Percentiles rank a stretch among this genome's conserved stretches.
These are phyloP conservation scores for Clonostachys solani DNA, from an alignment of 2,329 filamentous ascomycete species.

Conservation along the genomic window DNA sequence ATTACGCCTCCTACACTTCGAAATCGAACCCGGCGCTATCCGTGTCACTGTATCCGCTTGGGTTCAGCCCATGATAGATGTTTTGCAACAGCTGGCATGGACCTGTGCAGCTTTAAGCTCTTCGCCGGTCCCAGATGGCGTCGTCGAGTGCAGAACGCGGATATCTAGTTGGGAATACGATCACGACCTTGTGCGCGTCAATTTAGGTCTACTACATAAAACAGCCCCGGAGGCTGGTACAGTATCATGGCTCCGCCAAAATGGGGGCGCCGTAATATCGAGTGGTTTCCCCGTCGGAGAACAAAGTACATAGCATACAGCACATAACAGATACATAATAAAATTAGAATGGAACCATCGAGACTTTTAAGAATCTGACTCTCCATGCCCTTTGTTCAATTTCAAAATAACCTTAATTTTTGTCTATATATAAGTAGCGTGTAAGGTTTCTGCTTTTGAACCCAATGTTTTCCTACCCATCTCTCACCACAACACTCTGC, in stretches of 20 bases:
- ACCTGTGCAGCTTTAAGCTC: constrained; percentile 25
- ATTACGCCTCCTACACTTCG: constrained; percentile 24
- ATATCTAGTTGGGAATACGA: constrained; percentile 23
- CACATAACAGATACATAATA: background rate
- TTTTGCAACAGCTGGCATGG: constrained; percentile 31
- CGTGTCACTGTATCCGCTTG: constrained; percentile 25
- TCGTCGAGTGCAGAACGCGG: constrained; percentile 22
- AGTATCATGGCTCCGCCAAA: constrained; percentile 17
- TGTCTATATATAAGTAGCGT: no score
- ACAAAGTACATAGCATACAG: background rate
- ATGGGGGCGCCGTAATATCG: constrained; percentile 22
- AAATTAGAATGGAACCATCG: no score
- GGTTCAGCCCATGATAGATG: constrained; percentile 25
- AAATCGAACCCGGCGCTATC: constrained; percentile 23
- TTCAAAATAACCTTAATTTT: no score
- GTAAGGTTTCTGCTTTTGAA: no score
- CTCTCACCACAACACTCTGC: no score
- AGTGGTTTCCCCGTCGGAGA: constrained; percentile 23
- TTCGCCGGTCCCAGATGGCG: constrained; percentile 20
- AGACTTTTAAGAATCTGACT: no score
- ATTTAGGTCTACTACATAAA: constrained; percentile 23
- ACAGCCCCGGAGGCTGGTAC: constrained; percentile 18
- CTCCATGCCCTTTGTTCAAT: no score
- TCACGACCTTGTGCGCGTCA: constrained; percentile 24
- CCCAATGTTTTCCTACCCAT: no score